Evolutionary conservation across 257 asterid genomes (phyloP).

Genomic region (Solanum okadae): DNA sequence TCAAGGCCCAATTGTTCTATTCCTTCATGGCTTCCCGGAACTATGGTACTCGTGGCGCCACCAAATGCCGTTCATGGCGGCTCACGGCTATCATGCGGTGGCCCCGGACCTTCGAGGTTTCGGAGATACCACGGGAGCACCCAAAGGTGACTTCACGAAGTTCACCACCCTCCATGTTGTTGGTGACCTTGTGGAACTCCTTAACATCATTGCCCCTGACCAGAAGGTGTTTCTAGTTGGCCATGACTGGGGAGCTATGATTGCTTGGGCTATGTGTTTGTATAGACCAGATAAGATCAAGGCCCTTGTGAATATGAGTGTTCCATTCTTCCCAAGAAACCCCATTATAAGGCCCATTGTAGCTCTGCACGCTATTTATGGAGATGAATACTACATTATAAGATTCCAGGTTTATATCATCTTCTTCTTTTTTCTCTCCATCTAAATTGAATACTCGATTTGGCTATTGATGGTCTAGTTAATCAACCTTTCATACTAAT

Average conservation of each 20-base stretch:
- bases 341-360: conserved; percentile 21
- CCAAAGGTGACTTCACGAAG: conserved; percentile 39
- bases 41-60: conserved; percentile 96
- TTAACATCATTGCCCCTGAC: conserved; percentile 34
- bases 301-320: conserved; percentile 53
- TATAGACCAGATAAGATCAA: conserved; percentile 58
- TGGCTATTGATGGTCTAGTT: not conserved
- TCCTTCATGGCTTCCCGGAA: conserved; percentile 82
- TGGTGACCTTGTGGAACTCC: conserved; percentile 58
- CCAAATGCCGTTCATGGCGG: conserved; percentile 63
- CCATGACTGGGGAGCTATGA: conserved; percentile 75
- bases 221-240: conserved; percentile 72
- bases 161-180: conserved; percentile 44
- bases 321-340: conserved; percentile 32
- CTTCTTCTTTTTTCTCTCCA: not conserved
- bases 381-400: conserved; percentile 56
- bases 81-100: conserved; percentile 53
- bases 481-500: not conserved
- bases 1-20: conserved; percentile 62
- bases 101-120: conserved; percentile 78
- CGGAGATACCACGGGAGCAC: conserved; percentile 72
- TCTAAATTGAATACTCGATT: not conserved
- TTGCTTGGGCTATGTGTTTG: conserved; percentile 62
- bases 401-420: conserved; percentile 52
- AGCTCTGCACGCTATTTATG: conserved; percentile 18